Conservation (phyloP, 1,139 yeast genomes). For the Trichomonascaceae sp. region DNA sequence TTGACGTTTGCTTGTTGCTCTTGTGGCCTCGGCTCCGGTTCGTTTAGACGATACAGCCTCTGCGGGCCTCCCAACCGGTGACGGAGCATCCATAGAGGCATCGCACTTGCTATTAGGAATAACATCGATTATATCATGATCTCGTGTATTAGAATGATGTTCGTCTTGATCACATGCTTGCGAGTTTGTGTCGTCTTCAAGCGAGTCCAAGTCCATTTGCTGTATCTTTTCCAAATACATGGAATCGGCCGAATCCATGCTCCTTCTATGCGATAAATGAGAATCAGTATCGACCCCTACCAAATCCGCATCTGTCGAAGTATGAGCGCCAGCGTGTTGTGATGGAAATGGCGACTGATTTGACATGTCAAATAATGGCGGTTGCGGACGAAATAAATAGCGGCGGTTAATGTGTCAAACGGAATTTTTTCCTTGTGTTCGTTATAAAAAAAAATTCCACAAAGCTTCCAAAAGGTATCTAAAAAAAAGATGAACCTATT, state of each 20-base stretch:
- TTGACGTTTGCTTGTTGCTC: conserved; percentile 3
- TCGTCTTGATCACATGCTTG: not conserved
- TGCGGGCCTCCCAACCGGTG: not conserved
- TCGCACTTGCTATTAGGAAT: not conserved
- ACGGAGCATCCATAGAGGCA: not conserved
- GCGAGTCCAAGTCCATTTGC: not conserved
- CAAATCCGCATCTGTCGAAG: not conserved
- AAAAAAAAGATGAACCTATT: no score
- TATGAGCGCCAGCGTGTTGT: not conserved
- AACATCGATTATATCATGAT: not conserved
- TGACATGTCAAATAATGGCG: not conserved
- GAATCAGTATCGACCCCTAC: not conserved
- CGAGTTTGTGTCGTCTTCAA: not conserved
- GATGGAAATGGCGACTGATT: not conserved
- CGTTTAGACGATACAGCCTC: not conserved
- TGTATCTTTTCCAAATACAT: not conserved
- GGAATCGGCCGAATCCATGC: not conserved
- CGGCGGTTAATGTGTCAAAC: not conserved
- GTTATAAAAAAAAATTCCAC: not conserved
- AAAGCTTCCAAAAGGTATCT: not conserved
- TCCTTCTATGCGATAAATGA: not conserved
- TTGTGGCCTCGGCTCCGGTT: not conserved
- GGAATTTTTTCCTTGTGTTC: not conserved
- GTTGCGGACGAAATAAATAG: not conserved
- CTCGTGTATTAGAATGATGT: not conserved